Conservation (phyloP, 768 basidiomycete genomes). For the Gautieria morchelliformis region DNA sequence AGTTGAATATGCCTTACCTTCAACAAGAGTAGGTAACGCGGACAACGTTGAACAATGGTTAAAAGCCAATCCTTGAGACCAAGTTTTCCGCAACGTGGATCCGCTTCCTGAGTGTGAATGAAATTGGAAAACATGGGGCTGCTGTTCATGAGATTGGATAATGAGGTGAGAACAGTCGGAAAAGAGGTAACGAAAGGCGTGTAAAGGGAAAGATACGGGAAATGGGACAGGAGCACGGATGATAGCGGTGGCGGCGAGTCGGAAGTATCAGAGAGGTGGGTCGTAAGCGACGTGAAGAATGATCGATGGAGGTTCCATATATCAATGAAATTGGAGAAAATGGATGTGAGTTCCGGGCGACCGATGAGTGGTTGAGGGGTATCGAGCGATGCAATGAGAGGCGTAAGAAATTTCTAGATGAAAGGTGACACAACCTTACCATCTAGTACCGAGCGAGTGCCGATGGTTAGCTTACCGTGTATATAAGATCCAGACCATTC, state of each 20-base stretch:
- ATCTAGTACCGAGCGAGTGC: not conserved
- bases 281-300: conserved; percentile 53
- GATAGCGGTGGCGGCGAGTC: conserved; percentile 37
- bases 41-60: conserved; percentile 81
- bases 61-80: conserved; percentile 79
- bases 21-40: conserved; percentile 74
- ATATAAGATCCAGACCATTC: conserved; percentile 72
- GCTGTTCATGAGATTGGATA: conserved; percentile 46
- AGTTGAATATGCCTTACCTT: conserved; percentile 25
- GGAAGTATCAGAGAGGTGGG: conserved; percentile 25
- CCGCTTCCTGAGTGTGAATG: conserved; percentile 52
- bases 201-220: conserved; percentile 83
- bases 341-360: conserved; percentile 54
- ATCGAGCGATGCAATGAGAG: conserved; percentile 68
- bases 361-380: conserved; percentile 58
- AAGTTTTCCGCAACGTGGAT: conserved; percentile 63
- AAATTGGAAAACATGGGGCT: conserved; percentile 53
- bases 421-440: not conserved
- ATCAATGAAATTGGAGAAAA: conserved; percentile 86
- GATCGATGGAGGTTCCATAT: conserved; percentile 84
- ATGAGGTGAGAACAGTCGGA: conserved; percentile 49
- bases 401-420: conserved; percentile 70
- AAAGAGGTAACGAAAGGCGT: conserved; percentile 79
- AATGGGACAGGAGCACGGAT: conserved; percentile 63
- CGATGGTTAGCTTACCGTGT: conserved; percentile 44